phyloP scores from a whole-genome alignment of 306 rosid species.

The Mimosa bimucronata region DNA sequence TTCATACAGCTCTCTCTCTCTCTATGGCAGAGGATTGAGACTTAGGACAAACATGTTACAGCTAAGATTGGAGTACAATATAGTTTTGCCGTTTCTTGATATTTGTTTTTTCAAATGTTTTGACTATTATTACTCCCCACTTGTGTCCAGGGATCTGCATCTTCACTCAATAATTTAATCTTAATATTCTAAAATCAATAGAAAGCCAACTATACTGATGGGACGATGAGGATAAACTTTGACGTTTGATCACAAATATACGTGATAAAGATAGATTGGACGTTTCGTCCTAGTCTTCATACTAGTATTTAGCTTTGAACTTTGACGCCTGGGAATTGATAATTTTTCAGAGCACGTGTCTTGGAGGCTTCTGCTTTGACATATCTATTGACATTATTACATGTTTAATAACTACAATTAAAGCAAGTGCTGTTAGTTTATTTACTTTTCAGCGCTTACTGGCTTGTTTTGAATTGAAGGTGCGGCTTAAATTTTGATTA shows the following conservation, averaged over 20 bases:
- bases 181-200: not conserved
- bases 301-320: not conserved
- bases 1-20: not conserved
- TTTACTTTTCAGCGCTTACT: not conserved
- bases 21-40: not conserved
- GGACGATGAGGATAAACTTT: not conserved
- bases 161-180: conserved; percentile 6
- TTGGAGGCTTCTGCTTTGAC: conserved; percentile 5
- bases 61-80: conserved; percentile 16
- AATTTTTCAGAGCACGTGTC: not conserved
- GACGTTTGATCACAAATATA: not conserved
- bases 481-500: not conserved
- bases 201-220: not conserved
- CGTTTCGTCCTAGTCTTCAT: not conserved
- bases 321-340: not conserved
- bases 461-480: not conserved
- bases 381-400: not conserved
- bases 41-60: conserved; percentile 29
- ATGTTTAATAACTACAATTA: not conserved
- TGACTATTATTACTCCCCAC: conserved; percentile 1
- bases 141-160: conserved; percentile 5
- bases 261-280: conserved; percentile 27
- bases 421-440: not conserved
- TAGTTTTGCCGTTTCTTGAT: not conserved
- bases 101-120: not conserved